Base-by-base conservation (phyloP, 2,329 filamentous ascomycete species). In the Fonsecaea erecta region DNA sequence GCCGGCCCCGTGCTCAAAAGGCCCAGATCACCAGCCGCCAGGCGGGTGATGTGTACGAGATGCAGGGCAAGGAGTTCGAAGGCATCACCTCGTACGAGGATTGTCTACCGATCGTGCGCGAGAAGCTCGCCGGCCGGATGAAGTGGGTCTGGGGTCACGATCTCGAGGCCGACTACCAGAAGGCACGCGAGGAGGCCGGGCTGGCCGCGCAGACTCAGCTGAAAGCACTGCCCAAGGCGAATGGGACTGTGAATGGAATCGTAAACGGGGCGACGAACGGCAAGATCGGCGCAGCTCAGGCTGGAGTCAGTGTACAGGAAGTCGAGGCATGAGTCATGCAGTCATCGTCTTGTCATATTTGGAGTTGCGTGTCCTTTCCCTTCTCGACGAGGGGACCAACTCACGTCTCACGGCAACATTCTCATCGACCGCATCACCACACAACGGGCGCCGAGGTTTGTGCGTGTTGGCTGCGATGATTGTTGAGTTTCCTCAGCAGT, bases 111-210 rank as follows among this genome's bases (percentile, higher is more conserved):
- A 68, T 77, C 3, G 69, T 79, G 53, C 68, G 68, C 4, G 70
- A 74, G 46, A 66, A 68, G 12, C 26, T 76, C 35, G 66, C 70
- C 37, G 66, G 70, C 24, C 66, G 75, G 40, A 73, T 77, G 70
- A 72, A 73, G 48, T 76, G 74, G 72, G 65, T 77, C 7, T 77
- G 74, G 73, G 60, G 55, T 2, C 75, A 75, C 58, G 74, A 77
- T 74, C 61, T 78, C 6, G 75, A 77, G 53, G 56, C 57, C 1
- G 68, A 51, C 3, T 72, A 69, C 53, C 68, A 68, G 43, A 57
- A 35, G 40, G 62, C 61, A 1, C 18, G 52, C 48, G 32, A 55
- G 34, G 26, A 26, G 8, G 56, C 43, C 3, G 56, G 40, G 1
- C 51, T 59, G 40, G 56, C 26, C 24, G 21, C 4, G 6, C 11